Conservation (phyloP, 2,329 filamentous ascomycete genomes). For the Aspergillus sclerotialis region DNA sequence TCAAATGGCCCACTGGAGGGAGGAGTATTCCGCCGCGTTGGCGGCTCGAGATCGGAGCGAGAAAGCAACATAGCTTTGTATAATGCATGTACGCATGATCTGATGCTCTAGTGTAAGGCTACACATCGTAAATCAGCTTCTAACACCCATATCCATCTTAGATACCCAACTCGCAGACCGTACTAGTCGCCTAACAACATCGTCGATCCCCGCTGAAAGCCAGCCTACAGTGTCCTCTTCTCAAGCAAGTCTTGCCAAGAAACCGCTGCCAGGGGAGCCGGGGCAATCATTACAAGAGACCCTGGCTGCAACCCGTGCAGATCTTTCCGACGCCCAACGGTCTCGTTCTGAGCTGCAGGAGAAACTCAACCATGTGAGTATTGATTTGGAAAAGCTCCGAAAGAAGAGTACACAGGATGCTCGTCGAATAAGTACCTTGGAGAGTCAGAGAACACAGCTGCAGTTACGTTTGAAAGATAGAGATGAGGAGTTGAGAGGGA, state of each 20-base stretch:
- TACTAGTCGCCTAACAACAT: constrained; percentile 47
- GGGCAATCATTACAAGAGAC: constrained; percentile 25
- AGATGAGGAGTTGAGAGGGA: constrained; percentile 77
- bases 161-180: constrained; percentile 62
- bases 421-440: constrained; percentile 55
- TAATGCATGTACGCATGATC: constrained; percentile 64
- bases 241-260: constrained; percentile 21
- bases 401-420: constrained; percentile 53
- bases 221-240: constrained; percentile 20
- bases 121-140: constrained; percentile 1
- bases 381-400: constrained; percentile 59
- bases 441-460: constrained; percentile 55
- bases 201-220: constrained; percentile 15
- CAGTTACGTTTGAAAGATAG: constrained; percentile 66
- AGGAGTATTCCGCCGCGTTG: constrained; percentile 72
- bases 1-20: constrained; percentile 64
- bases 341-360: constrained; percentile 62
- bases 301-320: constrained; percentile 45
- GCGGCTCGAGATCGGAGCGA: constrained; percentile 65
- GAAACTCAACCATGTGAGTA: constrained; percentile 55
- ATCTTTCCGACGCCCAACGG: constrained; percentile 70
- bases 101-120: not conserved
- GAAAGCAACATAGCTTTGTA: constrained; percentile 62
- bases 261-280: constrained; percentile 15
- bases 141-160: constrained; percentile 22